Conservation (phyloP, 2,329 filamentous ascomycete species). For the Fusarium nelsonii region DNA sequence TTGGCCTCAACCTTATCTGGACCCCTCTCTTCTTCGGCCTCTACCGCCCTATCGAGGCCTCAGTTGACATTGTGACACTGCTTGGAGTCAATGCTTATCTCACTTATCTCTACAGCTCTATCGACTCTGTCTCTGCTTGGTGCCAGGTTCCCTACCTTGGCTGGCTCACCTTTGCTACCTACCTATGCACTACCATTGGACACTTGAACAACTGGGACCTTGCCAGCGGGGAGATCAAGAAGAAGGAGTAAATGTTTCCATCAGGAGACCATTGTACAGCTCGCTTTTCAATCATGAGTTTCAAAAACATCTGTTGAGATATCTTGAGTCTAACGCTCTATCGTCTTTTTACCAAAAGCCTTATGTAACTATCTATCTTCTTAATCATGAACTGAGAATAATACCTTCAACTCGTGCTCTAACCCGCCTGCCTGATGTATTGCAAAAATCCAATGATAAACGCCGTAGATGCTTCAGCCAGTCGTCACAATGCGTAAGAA, state of each 20-base stretch:
- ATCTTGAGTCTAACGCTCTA: not conserved
- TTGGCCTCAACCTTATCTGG: conserved; percentile 87
- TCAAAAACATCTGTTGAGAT: not conserved
- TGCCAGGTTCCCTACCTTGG: conserved; percentile 83
- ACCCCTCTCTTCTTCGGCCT: conserved; percentile 93
- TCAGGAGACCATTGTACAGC: conserved; percentile 4
- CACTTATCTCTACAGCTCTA: conserved; percentile 78
- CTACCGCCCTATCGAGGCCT: conserved; percentile 78
- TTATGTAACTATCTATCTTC: conserved; percentile 1
- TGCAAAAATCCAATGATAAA: conserved; percentile 25
- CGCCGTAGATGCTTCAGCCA: conserved; percentile 40
- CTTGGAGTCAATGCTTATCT: conserved; percentile 80
- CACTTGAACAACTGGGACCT: conserved; percentile 78
- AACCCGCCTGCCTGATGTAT: conserved; percentile 9
- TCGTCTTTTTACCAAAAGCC: conserved; percentile 14
- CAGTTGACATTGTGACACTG: conserved; percentile 79
- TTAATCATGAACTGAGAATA: conserved; percentile 1
- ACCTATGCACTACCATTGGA: conserved; percentile 78
- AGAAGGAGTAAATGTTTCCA: conserved; percentile 43
- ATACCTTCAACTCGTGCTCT: conserved; percentile 18
- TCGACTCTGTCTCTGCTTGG: conserved; percentile 80
- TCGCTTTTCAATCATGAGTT: not conserved
- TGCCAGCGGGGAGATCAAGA: conserved; percentile 35
- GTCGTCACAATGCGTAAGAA: conserved; percentile 9
- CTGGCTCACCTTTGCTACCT: conserved; percentile 90